Evolutionary conservation across 768 basidiomycete species (phyloP).

Genomic region (Pleurotus djamor): DNA sequence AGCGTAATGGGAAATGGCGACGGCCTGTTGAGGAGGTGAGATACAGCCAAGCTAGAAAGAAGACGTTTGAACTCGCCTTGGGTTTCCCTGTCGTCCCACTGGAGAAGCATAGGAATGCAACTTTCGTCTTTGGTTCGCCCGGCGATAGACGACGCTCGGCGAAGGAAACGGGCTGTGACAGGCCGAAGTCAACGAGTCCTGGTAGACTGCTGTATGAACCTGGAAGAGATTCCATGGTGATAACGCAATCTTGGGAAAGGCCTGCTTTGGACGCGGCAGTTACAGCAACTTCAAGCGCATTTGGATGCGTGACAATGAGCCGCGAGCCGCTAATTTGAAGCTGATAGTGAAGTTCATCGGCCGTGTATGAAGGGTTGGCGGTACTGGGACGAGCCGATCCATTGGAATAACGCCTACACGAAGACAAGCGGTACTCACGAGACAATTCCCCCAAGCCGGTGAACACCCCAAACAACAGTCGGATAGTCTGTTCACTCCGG

Average conservation of each 20-base stretch:
- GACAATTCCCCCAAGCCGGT: conserved; percentile 35
- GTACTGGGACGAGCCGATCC: conserved; percentile 24
- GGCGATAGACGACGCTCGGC: conserved; percentile 31
- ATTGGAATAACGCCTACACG: not conserved
- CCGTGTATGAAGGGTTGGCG: conserved; percentile 37
- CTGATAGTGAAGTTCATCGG: conserved; percentile 36
- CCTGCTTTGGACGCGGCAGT: conserved; percentile 19
- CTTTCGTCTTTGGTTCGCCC: conserved; percentile 44
- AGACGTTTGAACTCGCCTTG: conserved; percentile 22
- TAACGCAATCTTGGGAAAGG: conserved; percentile 24
- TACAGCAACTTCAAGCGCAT: conserved; percentile 21
- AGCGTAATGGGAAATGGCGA: conserved; percentile 43
- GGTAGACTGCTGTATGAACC: conserved; percentile 19
- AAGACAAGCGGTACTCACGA: conserved; percentile 21
- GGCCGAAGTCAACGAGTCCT: conserved; percentile 26
- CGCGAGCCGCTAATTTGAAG: conserved; percentile 26
- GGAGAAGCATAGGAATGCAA: conserved; percentile 50
- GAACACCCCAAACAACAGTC: conserved; percentile 33
- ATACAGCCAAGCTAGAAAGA: not conserved
- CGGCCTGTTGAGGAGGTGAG: conserved; percentile 29
- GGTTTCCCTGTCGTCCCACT: conserved; percentile 53
- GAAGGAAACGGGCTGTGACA: conserved; percentile 23
- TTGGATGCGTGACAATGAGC: conserved; percentile 28
- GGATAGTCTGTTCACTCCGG: conserved; percentile 22
- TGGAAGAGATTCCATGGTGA: conserved; percentile 10